phyloP scores from a whole-genome alignment of 495 filamentous ascomycete genomes.

The Cairneyella variabilis region DNA sequence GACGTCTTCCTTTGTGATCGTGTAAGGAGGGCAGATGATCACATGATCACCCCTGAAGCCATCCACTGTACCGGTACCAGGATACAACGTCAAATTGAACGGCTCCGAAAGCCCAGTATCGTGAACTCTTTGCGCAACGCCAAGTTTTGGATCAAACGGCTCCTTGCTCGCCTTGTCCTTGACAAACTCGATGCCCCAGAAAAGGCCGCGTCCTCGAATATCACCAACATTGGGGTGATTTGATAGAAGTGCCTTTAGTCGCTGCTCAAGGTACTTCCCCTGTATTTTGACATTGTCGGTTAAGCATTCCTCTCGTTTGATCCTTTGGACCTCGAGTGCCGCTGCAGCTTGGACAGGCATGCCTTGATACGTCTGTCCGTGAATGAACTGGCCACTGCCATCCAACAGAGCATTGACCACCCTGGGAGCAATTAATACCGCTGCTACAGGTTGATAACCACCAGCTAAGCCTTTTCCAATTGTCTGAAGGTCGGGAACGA shows the following conservation, averaged over 20 bases:
- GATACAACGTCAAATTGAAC: slow-evolving; percentile 66
- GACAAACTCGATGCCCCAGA: slow-evolving; percentile 61
- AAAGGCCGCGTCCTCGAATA: slow-evolving; percentile 60
- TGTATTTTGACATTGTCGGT: slow-evolving; percentile 47
- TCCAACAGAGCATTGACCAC: slow-evolving; percentile 52
- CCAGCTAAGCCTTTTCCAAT: slow-evolving; percentile 69
- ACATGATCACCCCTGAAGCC: slow-evolving; percentile 70
- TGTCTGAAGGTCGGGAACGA: slow-evolving; percentile 63
- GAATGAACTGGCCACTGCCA: slow-evolving; percentile 51
- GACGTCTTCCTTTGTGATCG: slow-evolving; percentile 57
- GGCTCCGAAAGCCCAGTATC: slow-evolving; percentile 45
- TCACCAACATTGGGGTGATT: slow-evolving; percentile 56
- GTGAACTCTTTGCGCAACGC: slow-evolving; percentile 46
- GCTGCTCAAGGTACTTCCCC: slow-evolving; percentile 44
- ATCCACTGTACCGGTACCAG: slow-evolving; percentile 63
- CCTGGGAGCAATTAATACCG: slow-evolving; percentile 48
- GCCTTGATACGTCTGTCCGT: slow-evolving; percentile 60
- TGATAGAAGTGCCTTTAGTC: slow-evolving; percentile 40
- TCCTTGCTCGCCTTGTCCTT: slow-evolving; percentile 42
- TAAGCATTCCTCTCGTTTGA: slow-evolving; percentile 52
- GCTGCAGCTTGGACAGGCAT: slow-evolving; percentile 58
- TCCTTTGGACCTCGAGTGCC: slow-evolving; percentile 55
- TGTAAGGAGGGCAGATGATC: slow-evolving; percentile 73
- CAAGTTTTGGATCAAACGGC: slow-evolving; percentile 39
- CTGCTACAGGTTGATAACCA: slow-evolving; percentile 57